Base-by-base conservation (phyloP, 208 protist genomes). In the Trypanosoma conorhini region DNA sequence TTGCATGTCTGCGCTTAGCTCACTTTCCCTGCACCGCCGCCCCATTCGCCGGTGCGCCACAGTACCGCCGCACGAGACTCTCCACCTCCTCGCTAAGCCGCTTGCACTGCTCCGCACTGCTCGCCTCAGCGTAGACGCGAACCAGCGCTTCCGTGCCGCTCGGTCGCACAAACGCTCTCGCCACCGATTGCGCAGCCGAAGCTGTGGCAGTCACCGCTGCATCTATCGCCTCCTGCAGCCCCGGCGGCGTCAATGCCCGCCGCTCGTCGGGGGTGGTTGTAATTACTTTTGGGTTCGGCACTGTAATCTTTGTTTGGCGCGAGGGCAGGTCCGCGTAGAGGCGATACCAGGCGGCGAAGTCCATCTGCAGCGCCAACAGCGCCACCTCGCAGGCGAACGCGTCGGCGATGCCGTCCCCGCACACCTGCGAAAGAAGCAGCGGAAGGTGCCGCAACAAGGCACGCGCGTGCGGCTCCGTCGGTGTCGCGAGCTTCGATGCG, bases 121-220 rank as follows among this genome's bases (percentile, higher is more conserved):
- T 64, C 7, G 87, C 79, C 52, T 98, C 96, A 0, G 89, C 86
- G 72, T 98, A 98, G 15, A 98, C 83, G 24, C 94, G 81, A 19
- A 98, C 94, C 62, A 98, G 84, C 5, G 97, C 89, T 69, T 99
- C 97, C 3, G 97, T 99, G 17, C 97, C 97, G 42, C 92, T 98
- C 0, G 96, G 96, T 3, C 97, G 79, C 22, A 97, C 94, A 86
- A 99, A 99, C 0, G 87, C 76, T 3, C 92, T 82, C 3, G 84
- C 83, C 17, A 52, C 44, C 3, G 13, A 31, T 33, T 19, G 13
- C 22, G 42, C 56, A 15, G 67, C 54, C 15, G 46, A 51, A 10
- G 13, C 3, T 61, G 70, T 58, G 24, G 74, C 46, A 7, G 67
- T 40, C 19, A 98, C 93, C 24, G 81, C 77, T 0, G 46, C 81